A percentile compares a stretch with the other conserved stretches of the same genome.
Conservation (phyloP, 2,329 filamentous ascomycete species). For the Grosmannia serpens region DNA sequence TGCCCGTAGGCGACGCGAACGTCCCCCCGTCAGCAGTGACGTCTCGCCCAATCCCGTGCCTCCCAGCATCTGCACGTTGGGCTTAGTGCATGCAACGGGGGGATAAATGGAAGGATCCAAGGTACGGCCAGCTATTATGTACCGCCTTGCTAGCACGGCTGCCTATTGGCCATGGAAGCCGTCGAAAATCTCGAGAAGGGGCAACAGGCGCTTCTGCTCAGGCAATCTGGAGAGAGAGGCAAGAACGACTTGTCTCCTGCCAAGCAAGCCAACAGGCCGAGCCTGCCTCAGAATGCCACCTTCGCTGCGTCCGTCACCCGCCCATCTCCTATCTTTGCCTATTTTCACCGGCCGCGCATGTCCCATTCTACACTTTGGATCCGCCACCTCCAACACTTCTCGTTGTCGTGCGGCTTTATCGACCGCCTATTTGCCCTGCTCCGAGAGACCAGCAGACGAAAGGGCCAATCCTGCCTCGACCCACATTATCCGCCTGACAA, state of each 20-base stretch:
- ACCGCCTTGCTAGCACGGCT: background rate
- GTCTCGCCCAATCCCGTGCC: slow-evolving; percentile 8
- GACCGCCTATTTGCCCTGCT: no score
- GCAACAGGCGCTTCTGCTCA: background rate
- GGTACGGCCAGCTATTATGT: background rate
- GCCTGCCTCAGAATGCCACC: background rate
- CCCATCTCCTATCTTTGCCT: background rate
- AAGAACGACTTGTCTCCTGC: background rate
- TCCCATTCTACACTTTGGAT: background rate
- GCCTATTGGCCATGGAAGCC: background rate
- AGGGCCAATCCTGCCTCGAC: no score
- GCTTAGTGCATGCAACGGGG: slow-evolving; percentile 8
- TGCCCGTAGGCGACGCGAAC: background rate
- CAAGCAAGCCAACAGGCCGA: background rate
- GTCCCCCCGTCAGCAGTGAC: background rate
- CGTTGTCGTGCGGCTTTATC: background rate
- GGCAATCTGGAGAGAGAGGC: background rate
- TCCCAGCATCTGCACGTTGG: slow-evolving; percentile 9
- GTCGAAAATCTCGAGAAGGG: background rate
- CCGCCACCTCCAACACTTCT: background rate
- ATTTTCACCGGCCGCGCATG: background rate
- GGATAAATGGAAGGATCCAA: background rate
- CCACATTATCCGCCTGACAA: no score
- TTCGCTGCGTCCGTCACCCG: background rate
- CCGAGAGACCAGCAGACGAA: no score